Percentiles rank a stretch among this genome's conserved stretches.
Evolutionary conservation across 495 filamentous ascomycete genomes (phyloP).

Genomic region (Aspergillus steynii): DNA sequence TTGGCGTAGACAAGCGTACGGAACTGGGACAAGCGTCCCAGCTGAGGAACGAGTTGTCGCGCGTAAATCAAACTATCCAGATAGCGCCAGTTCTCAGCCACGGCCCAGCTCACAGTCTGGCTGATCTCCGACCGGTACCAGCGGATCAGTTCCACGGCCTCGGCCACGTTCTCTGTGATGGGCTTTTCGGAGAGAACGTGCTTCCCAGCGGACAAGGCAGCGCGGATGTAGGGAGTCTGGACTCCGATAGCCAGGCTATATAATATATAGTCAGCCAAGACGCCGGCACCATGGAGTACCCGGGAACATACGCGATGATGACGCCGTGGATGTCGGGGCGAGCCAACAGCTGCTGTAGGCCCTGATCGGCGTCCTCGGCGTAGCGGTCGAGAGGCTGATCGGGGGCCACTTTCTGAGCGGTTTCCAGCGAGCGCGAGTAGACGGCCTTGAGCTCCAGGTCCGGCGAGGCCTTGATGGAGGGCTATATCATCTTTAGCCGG

Average conservation of each 20-base stretch:
- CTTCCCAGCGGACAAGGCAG: conserved; percentile 60
- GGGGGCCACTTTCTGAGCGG: conserved; percentile 31
- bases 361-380: conserved; percentile 53
- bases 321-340: conserved; percentile 61
- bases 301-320: conserved; percentile 51
- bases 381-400: conserved; percentile 40
- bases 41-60: conserved; percentile 44
- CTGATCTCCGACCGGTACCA: conserved; percentile 47
- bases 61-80: conserved; percentile 50
- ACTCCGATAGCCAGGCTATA: conserved; percentile 17
- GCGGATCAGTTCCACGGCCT: conserved; percentile 54
- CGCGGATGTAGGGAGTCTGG: conserved; percentile 16
- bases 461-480: conserved; percentile 41
- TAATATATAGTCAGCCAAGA: too few species aligned
- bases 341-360: conserved; percentile 56
- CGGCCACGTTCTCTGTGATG: conserved; percentile 56
- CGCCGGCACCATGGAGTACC: not conserved
- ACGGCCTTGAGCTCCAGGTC: conserved; percentile 47
- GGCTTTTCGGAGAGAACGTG: conserved; percentile 76
- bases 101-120: conserved; percentile 38
- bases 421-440: conserved; percentile 48
- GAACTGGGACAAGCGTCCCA: conserved; percentile 65
- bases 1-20: conserved; percentile 47
- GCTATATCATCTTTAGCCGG: conserved; percentile 16
- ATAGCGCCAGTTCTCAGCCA: conserved; percentile 74